phyloP scores from a whole-genome alignment of 768 basidiomycete genomes.

The Naganishia vishniacii region DNA sequence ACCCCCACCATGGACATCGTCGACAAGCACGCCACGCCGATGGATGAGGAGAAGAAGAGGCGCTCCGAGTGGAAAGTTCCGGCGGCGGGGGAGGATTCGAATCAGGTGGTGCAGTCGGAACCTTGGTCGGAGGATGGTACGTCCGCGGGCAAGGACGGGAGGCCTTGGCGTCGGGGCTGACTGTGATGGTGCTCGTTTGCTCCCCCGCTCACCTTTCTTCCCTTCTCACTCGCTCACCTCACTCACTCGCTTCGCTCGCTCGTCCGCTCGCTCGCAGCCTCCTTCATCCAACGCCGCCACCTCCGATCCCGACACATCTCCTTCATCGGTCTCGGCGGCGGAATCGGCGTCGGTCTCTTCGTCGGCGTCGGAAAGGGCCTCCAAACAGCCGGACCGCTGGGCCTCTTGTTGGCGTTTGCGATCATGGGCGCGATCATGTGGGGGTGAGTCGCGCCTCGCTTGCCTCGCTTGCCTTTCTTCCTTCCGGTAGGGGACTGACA shows the following conservation, averaged over 20 bases:
- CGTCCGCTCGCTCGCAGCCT: neutral
- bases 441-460: too few species aligned
- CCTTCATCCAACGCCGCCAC: slow-evolving; percentile 21
- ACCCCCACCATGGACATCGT: slow-evolving; percentile 1
- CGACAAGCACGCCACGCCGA: neutral
- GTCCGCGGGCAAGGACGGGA: too few species aligned
- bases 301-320: slow-evolving; percentile 23
- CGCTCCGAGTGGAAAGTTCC: too few species aligned
- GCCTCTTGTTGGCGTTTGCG: slow-evolving; percentile 54
- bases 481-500: slow-evolving; percentile 16
- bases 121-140: slow-evolving; percentile 11
- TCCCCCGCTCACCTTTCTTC: neutral
- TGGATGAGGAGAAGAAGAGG: slow-evolving; percentile 14
- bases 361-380: slow-evolving; percentile 55
- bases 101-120: slow-evolving; percentile 7
- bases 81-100: neutral
- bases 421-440: slow-evolving; percentile 50
- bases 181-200: neutral
- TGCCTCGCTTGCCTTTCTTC: too few species aligned
- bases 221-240: neutral
- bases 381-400: slow-evolving; percentile 56
- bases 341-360: slow-evolving; percentile 57
- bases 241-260: neutral
- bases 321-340: slow-evolving; percentile 34
- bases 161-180: neutral